Conservation (phyloP, 345 rosid species). For the Moricandia moricandioides region DNA sequence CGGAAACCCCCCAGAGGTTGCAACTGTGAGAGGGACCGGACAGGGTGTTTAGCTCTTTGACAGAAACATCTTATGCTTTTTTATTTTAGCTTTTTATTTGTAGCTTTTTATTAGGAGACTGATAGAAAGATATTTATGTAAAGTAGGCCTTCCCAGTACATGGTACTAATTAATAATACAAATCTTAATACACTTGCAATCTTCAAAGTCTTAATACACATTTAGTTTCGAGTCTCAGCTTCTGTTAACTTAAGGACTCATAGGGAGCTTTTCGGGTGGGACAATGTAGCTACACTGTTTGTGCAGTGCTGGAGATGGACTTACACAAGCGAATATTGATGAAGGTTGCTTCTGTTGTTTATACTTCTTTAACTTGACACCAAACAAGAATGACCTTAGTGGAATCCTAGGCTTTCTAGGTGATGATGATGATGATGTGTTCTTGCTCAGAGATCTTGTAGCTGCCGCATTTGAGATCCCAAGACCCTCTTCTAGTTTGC, state of each 20-base stretch:
- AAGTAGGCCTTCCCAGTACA: slow-evolving; percentile 21
- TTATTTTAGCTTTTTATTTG: slow-evolving; percentile 14
- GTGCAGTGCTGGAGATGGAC: slow-evolving; percentile 47
- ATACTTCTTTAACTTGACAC: slow-evolving; percentile 71
- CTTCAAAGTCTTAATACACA: slow-evolving; percentile 11
- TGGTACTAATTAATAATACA: slow-evolving; percentile 25
- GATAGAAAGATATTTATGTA: slow-evolving; percentile 22
- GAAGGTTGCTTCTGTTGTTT: slow-evolving; percentile 39
- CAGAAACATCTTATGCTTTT: neutral
- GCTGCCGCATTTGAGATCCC: slow-evolving; percentile 19
- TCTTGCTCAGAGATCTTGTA: slow-evolving; percentile 32
- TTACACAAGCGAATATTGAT: slow-evolving; percentile 56
- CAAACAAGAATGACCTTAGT: slow-evolving; percentile 76
- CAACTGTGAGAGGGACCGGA: slow-evolving; percentile 29
- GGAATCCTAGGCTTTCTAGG: slow-evolving; percentile 54
- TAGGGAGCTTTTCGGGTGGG: slow-evolving; percentile 23
- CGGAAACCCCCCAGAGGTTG: slow-evolving; percentile 27
- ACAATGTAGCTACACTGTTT: slow-evolving; percentile 48
- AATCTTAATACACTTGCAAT: slow-evolving; percentile 11
- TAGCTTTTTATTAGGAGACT: slow-evolving; percentile 11
- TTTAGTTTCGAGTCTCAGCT: slow-evolving; percentile 1
- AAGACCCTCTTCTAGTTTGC: slow-evolving; percentile 49
- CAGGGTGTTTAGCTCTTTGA: slow-evolving; percentile 32
- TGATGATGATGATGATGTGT: slow-evolving; percentile 22
- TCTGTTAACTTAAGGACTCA: slow-evolving; percentile 7